Base-by-base conservation (phyloP, 31 red algal species). In the Asparagopsis taxiformis region DNA sequence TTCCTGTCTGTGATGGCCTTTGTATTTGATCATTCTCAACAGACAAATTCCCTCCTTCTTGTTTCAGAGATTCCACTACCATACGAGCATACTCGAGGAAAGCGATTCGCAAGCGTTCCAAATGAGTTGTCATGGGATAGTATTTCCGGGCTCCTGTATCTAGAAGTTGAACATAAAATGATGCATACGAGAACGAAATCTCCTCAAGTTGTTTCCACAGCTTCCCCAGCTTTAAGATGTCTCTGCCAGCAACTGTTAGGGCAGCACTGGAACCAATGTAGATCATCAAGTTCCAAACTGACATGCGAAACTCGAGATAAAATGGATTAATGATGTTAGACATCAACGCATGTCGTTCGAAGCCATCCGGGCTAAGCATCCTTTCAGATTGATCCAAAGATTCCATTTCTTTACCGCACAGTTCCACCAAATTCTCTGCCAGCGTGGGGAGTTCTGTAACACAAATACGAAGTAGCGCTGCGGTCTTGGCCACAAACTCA, bases 201-300 rank as follows among this genome's bases (percentile, higher is more conserved):
- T 62, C 46, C 63, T 75, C 86, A 34, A 79, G 58, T 23, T 62
- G 37, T 31, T 71, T 76, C 86, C 86, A 90, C 19, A 41, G 37
- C 3, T 33, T 38, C 3, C 86, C 74, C n/a, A 62, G 5, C 19
- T 76, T 90, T 2, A 41, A 35, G 20, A 90, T 75, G 36, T 82
- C 86, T 31, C 53, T 29, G 25, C 54, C 86, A 24, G 60, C 67
- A 46, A 25, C 30, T 49, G 66, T 36, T 38, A 80, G 4, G 20
- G 86, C 75, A 43, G 21, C n/a, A 51, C 5, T 32, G 17, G 75
- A 51, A 9, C 56, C 37, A 29, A 82, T 15, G 6, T 49, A 50
- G 25, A 70, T 39, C 75, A 90, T 22, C 16, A 82, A 32, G 44
- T 43, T 71, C 86, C 86, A 90, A 33, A 90, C 2, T 65, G 38